Conservation (phyloP, 2,329 filamentous ascomycete species). For the Thelonectria rubi region DNA sequence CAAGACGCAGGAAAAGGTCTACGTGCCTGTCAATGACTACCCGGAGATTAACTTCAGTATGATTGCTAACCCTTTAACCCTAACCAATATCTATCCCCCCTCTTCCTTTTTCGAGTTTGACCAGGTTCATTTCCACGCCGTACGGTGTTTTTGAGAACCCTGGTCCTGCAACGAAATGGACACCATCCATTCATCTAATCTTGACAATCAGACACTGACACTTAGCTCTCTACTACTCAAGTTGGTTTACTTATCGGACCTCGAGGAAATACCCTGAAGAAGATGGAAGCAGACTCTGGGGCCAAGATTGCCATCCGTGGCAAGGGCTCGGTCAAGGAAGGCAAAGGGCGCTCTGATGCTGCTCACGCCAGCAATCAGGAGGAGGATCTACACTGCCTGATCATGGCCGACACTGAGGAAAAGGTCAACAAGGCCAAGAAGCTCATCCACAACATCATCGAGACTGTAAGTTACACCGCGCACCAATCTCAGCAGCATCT, state of each 20-base stretch:
- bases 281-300: constrained; percentile 97
- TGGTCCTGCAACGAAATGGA: constrained; percentile 49
- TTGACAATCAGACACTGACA: constrained; percentile 77
- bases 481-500: constrained; percentile 26
- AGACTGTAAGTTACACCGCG: constrained; percentile 75
- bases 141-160: constrained; percentile 45
- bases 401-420: constrained; percentile 99
- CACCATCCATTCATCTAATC: constrained; percentile 47
- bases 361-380: constrained; percentile 99
- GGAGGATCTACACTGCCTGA: constrained; percentile 97
- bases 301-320: constrained; percentile 99
- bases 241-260: constrained; percentile 99
- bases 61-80: constrained; percentile 98
- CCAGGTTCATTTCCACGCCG: constrained; percentile 50
- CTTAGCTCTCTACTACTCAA: constrained; percentile 86
- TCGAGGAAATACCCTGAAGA: constrained; percentile 99
- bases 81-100: constrained; percentile 59
- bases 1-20: constrained; percentile 99
- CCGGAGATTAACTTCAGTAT: constrained; percentile 99
- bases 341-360: constrained; percentile 97
- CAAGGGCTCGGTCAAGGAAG: constrained; percentile 99
- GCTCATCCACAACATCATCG: constrained; percentile 97
- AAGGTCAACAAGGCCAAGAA: constrained; percentile 99
- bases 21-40: constrained; percentile 99
- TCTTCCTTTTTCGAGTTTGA: constrained; percentile 55